phyloP scores from a whole-genome alignment of 306 rosid genomes.

The Glycine latifolia region DNA sequence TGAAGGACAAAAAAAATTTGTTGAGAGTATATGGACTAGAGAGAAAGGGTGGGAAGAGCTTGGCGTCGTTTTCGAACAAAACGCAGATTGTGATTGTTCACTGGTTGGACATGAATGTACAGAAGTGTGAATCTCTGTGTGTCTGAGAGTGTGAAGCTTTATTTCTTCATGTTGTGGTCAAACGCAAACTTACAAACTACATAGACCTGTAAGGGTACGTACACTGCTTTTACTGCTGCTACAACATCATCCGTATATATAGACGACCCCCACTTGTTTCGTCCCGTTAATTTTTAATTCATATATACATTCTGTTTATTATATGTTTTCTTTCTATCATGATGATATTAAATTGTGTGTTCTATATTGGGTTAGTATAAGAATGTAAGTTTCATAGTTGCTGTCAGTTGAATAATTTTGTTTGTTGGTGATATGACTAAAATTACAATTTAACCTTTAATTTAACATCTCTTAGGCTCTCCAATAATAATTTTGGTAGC shows the following conservation, averaged over 20 bases:
- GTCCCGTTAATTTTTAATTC: constrained; percentile 27
- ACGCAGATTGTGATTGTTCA: constrained; percentile 50
- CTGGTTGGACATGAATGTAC: constrained; percentile 34
- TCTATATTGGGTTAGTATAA: no score
- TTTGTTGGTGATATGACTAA: neutral
- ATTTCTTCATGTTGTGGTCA: constrained; percentile 42
- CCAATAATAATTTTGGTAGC: no score
- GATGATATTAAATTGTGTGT: no score
- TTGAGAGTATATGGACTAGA: neutral
- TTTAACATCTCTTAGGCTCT: no score
- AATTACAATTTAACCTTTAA: no score
- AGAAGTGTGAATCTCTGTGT: constrained; percentile 30
- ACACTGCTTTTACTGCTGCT: constrained; percentile 45
- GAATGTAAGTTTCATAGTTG: neutral
- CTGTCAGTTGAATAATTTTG: neutral
- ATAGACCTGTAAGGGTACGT: constrained; percentile 41
- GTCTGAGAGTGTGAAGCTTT: constrained; percentile 32
- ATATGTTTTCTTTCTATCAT: neutral
- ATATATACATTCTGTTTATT: neutral
- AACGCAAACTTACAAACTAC: constrained; percentile 47
- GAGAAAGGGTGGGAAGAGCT: neutral
- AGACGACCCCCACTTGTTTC: constrained; percentile 37
- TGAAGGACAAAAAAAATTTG: no score
- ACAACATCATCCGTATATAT: neutral
- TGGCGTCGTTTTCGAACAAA: constrained; percentile 50